phyloP scores from a whole-genome alignment of 2,329 filamentous ascomycete genomes.

The Alternaria solani region DNA sequence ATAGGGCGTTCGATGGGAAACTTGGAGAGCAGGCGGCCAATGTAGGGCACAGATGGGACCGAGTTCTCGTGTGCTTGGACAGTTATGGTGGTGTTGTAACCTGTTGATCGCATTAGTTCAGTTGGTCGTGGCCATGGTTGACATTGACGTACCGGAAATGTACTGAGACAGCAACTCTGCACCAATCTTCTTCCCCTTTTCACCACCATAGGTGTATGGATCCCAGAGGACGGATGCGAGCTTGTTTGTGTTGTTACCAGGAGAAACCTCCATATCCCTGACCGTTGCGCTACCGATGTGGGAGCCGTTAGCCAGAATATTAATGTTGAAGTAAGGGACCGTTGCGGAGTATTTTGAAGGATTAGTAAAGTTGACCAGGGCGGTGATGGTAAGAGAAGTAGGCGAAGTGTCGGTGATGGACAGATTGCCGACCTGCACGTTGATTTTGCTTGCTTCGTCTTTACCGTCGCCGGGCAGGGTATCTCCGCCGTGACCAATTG shows the following conservation, averaged over 20 bases:
- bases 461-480: conserved; percentile 45
- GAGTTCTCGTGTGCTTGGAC: conserved; percentile 74
- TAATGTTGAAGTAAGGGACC: conserved; percentile 81
- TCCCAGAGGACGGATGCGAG: conserved; percentile 76
- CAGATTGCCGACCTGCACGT: conserved; percentile 74
- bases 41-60: conserved; percentile 74
- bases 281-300: conserved; percentile 78
- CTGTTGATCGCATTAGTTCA: conserved; percentile 44
- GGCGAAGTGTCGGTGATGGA: conserved; percentile 75
- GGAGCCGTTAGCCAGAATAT: conserved; percentile 76
- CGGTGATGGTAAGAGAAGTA: conserved; percentile 74
- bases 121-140: not conserved
- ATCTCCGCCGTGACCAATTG: conserved; percentile 55
- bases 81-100: conserved; percentile 82
- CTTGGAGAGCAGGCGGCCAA: conserved; percentile 76
- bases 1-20: conserved; percentile 76
- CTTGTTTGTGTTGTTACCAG: conserved; percentile 77
- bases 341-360: conserved; percentile 84
- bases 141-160: conserved; percentile 69
- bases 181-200: conserved; percentile 68
- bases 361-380: conserved; percentile 84
- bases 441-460: conserved; percentile 61
- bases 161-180: conserved; percentile 82
- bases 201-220: conserved; percentile 69
- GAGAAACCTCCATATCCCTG: conserved; percentile 67